Conservation (phyloP, 2,329 filamentous ascomycete genomes). For the Fusarium anthophilum region DNA sequence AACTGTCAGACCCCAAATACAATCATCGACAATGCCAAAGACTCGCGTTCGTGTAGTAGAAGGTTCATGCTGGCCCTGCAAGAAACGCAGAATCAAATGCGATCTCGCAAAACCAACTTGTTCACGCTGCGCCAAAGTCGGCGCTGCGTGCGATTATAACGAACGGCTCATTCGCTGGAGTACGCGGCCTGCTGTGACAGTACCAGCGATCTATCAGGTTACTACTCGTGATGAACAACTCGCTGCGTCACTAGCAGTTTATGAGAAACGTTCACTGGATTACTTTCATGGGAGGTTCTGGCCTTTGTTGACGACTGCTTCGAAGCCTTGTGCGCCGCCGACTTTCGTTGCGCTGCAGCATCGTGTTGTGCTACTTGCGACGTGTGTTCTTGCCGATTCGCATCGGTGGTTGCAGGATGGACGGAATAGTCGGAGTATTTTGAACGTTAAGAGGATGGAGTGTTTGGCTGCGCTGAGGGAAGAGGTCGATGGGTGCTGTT, state of each 20-base stretch:
- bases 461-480: slow-evolving; percentile 47
- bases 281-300: slow-evolving; percentile 49
- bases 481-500: slow-evolving; percentile 46
- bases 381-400: slow-evolving; percentile 47
- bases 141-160: slow-evolving; percentile 44
- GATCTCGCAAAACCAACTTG: slow-evolving; percentile 51
- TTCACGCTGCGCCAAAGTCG: slow-evolving; percentile 47
- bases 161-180: slow-evolving; percentile 54
- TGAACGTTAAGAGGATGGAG: slow-evolving; percentile 41
- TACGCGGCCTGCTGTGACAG: slow-evolving; percentile 46
- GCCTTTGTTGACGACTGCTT: slow-evolving; percentile 44
- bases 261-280: slow-evolving; percentile 45
- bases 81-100: slow-evolving; percentile 55
- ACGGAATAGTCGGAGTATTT: slow-evolving; percentile 37
- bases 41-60: slow-evolving; percentile 38
- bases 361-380: slow-evolving; percentile 46
- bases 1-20: too few relatives aligned
- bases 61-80: slow-evolving; percentile 57
- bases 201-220: slow-evolving; percentile 44
- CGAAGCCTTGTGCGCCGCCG: slow-evolving; percentile 45
- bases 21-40: not conserved
- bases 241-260: slow-evolving; percentile 39
- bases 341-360: slow-evolving; percentile 45
- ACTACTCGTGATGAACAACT: slow-evolving; percentile 40
- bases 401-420: slow-evolving; percentile 47